These are phyloP conservation scores for Alloascoidea africana DNA, from an alignment of 805 yeast species.

Conservation along the genomic window DNA sequence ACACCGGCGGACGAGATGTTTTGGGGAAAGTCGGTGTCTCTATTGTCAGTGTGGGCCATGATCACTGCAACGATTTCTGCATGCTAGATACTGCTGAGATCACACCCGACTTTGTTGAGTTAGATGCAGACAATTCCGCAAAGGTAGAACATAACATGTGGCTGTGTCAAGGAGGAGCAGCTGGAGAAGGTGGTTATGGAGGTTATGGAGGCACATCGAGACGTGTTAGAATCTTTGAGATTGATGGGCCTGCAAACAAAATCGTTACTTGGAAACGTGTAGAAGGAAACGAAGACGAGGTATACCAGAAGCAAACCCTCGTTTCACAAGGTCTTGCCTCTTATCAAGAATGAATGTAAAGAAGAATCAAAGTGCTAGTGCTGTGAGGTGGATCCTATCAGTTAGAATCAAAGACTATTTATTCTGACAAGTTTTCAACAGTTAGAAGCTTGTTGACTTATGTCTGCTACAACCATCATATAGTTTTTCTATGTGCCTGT, in stretches of 20 bases:
- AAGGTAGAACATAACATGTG: slow-evolving; percentile 29
- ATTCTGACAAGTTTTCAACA: no score
- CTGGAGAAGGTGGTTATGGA: slow-evolving; percentile 93
- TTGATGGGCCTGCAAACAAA: slow-evolving; percentile 32
- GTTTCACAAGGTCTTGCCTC: no score
- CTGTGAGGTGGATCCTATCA: no score
- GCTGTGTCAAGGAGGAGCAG: slow-evolving; percentile 91
- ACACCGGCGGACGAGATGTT: slow-evolving; percentile 48
- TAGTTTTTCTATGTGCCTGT: no score
- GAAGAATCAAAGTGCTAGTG: no score
- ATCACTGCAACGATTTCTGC: slow-evolving; percentile 91
- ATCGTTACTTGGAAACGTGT: slow-evolving; percentile 63
- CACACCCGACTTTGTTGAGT: slow-evolving; percentile 13
- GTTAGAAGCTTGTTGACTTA: no score
- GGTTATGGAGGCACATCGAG: slow-evolving; percentile 86
- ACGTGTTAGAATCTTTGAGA: slow-evolving; percentile 55
- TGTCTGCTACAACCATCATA: no score
- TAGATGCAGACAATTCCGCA: slow-evolving; percentile 8
- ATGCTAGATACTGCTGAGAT: slow-evolving; percentile 28
- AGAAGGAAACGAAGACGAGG: slow-evolving; percentile 33
- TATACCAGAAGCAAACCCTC: slow-evolving; percentile 35
- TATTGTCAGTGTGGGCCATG: slow-evolving; percentile 81
- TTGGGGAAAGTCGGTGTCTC: slow-evolving; percentile 55
- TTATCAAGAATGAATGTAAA: no score
- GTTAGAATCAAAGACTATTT: no score